These are phyloP conservation scores for Cicer yamashitae DNA, from an alignment of 306 rosid genomes.

Conservation along the genomic window DNA sequence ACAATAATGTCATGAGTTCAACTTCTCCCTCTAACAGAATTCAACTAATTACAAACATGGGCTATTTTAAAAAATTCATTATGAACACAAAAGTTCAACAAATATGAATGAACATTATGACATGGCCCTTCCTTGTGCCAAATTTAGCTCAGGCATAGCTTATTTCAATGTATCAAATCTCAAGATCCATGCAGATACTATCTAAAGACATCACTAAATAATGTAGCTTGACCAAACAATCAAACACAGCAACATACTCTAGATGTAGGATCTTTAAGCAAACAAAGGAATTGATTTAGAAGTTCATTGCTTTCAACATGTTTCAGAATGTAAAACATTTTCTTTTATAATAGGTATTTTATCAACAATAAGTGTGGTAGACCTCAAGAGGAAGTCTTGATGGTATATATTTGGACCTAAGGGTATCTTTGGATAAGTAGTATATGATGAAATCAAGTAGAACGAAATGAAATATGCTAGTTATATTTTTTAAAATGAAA, in stretches of 20 bases:
- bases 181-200: neutral
- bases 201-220: neutral
- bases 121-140: no score
- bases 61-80: no score
- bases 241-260: neutral
- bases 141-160: neutral
- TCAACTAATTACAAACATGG: no score
- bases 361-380: slow-evolving; percentile 5
- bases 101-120: neutral
- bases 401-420: neutral
- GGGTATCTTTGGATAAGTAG: no score
- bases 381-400: slow-evolving; percentile 22
- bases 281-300: slow-evolving; percentile 29
- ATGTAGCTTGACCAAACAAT: neutral
- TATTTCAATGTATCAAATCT: neutral
- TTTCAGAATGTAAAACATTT: neutral
- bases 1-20: no score
- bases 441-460: no score
- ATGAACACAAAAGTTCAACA: neutral
- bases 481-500: no score
- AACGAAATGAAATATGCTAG: no score
- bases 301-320: slow-evolving; percentile 6
- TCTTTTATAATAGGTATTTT: neutral
- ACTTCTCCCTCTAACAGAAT: no score
- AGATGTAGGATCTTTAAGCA: slow-evolving; percentile 17